Evolutionary conservation across 1,284 basidiomycete species (phyloP), one percentile per base, ranked within the genome.

Genomic region (Cutaneotrichosporon mucoides): DNA sequence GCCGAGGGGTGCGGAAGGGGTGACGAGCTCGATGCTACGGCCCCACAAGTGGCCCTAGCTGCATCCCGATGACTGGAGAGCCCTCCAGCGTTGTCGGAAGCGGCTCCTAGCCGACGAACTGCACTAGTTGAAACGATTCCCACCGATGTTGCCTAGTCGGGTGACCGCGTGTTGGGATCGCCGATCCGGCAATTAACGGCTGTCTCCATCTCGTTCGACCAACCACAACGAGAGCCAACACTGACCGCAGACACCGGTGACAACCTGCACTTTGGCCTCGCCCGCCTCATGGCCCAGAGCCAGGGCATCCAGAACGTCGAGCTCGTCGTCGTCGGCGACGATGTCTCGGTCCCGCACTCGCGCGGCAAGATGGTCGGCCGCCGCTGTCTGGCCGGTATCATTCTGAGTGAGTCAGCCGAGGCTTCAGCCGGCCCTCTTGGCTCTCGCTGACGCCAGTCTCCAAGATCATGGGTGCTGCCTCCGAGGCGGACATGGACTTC

Each of bases 221-320:
- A 24, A 24, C 24, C 24, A 24, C 24, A 24, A 24, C 24, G 24
- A 24, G 24, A 24, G 24, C 24, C 24, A 24, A 24, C 24, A 24
- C 24, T 24, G 24, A 24, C 24, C 24, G 24, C 53, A 76, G 73
- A 75, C 52, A 76, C 73, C 6, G 80, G 80, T 48, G 80, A 81
- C 64, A 79, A 79, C 62, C 76, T 81, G 16, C 79, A 81, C 69
- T 81, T 81, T 65, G 80, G 79, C 60, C 72, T 81, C 9, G 61
- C 61, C 36, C 42, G 44, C 5, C 62, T 63, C 56, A 63, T 63
- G 60, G 63, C 63, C 12, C 68, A 73, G 58, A 63, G 67, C 6
- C 63, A 62, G 11, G 75, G 75, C 6, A 58, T 72, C 34, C 69
- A 77, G 56, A 80, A 79, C 44, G 78, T 81, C 37, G 80, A 80